Conservation (phyloP, 768 basidiomycete genomes). For the Lepiota brunneoincarnata region DNA sequence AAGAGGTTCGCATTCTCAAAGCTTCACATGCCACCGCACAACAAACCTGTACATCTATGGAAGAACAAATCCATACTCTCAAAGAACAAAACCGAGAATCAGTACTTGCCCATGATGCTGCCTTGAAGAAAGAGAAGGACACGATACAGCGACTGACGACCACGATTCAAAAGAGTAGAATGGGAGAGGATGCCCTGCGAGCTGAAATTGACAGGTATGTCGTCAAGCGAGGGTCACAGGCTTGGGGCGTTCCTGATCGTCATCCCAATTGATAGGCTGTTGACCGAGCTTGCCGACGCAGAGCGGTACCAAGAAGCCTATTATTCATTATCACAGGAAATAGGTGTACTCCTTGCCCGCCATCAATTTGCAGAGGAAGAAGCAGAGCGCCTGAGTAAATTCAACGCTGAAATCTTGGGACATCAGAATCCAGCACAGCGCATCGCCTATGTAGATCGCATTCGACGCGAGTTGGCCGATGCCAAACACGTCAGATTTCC, state of each 20-base stretch:
- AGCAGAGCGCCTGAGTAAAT: constrained; percentile 65
- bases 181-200: constrained; percentile 66
- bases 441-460: constrained; percentile 83
- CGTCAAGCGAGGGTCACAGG: not conserved
- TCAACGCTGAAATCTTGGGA: constrained; percentile 84
- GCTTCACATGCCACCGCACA: constrained; percentile 11
- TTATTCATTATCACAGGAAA: constrained; percentile 56
- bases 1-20: constrained; percentile 18
- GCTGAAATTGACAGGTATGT: constrained; percentile 70
- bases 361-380: constrained; percentile 83
- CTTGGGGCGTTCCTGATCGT: not conserved
- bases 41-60: constrained; percentile 19
- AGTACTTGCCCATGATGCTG: constrained; percentile 30
- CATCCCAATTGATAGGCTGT: constrained; percentile 27
- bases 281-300: constrained; percentile 53
- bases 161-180: constrained; percentile 52
- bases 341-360: constrained; percentile 60
- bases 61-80: constrained; percentile 17
- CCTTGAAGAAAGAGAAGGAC: constrained; percentile 46
- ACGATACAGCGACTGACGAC: constrained; percentile 43
- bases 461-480: constrained; percentile 77
- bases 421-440: constrained; percentile 84
- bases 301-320: constrained; percentile 75
- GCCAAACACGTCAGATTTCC: constrained; percentile 67
- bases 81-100: constrained; percentile 17